Evolutionary conservation across 2,329 filamentous ascomycete genomes (phyloP).

Genomic region (Aspergillus amoenus): DNA sequence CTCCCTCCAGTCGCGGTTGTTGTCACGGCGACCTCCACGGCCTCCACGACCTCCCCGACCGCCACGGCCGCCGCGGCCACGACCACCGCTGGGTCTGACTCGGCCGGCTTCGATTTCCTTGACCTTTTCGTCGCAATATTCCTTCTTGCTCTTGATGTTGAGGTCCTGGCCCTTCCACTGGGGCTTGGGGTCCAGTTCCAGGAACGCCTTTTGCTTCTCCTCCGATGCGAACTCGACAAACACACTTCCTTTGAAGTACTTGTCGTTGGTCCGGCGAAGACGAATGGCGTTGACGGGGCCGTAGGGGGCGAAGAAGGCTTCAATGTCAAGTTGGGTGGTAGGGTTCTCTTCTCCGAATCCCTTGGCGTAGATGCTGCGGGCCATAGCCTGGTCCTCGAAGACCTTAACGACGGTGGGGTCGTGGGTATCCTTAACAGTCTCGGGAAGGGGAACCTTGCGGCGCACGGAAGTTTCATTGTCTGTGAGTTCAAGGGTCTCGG

Average conservation of each 20-base stretch:
- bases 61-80: constrained; percentile 38
- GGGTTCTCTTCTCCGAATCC: constrained; percentile 85
- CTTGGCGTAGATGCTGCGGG: constrained; percentile 84
- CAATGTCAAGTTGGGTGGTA: constrained; percentile 87
- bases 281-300: constrained; percentile 80
- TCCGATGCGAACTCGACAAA: constrained; percentile 88
- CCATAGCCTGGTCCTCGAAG: constrained; percentile 65
- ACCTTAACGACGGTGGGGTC: constrained; percentile 54
- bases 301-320: constrained; percentile 82
- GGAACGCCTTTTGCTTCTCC: constrained; percentile 76
- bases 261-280: constrained; percentile 72
- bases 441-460: constrained; percentile 70
- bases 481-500: constrained; percentile 68
- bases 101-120: constrained; percentile 70
- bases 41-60: constrained; percentile 45
- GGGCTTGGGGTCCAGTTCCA: constrained; percentile 76
- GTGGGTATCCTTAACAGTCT: constrained; percentile 55
- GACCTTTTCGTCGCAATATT: constrained; percentile 78
- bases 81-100: constrained; percentile 56
- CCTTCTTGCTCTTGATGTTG: constrained; percentile 81
- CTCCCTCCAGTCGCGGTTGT: constrained; percentile 44
- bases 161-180: constrained; percentile 80
- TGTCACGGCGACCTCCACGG: constrained; percentile 34
- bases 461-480: constrained; percentile 71
- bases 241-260: constrained; percentile 90